Evolutionary conservation across 352 stramenopile genomes (phyloP), one percentile per base, ranked within the genome.

Genomic region (Pythium rhizo-oryzae): DNA sequence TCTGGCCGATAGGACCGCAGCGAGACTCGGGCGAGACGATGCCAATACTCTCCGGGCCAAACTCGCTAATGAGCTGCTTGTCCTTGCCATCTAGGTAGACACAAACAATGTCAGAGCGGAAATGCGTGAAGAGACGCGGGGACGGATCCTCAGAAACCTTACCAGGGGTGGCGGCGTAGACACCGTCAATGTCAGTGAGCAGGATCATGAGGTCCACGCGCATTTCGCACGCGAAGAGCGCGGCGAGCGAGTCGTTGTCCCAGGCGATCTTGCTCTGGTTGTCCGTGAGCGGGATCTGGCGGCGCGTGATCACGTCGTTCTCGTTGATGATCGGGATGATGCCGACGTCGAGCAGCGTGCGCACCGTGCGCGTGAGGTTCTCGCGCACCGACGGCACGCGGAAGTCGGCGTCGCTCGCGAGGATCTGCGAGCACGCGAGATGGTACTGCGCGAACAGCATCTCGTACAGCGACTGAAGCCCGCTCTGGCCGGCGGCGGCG

Each of bases 311-410:
- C 50, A 95, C 82, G 69, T 95, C 87, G 67, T 95, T 95, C 69
- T 95, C 87, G 66, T 95, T 95, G 61, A 95, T 89, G 18, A 95
- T 77, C 0, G 87, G 87, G 70, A 95, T 93, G 65, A 95, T 95
- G 6, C 85, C 85, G 28, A 95, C 84, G 49, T 91, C 81, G 43
- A 95, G 68, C 55, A 95, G 74, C 28, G 85, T 79, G 9, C 72
- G 70, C 25, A 95, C 69, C 0, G 87, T 92, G 21, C 73, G 75
- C 61, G 88, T 80, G 54, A 95, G 66, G 65, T 93, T 95, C 41
- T 74, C 67, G 4, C 87, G 84, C 30, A 92, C 78, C 23, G 72
- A 69, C 0, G 85, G 84, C 37, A 85, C 74, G 53, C 84, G 67
- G 63, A 95, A 95, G 67, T 95, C 87, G 11, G 82, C 77, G 70